phyloP scores from a whole-genome alignment of 768 basidiomycete species.

The Tulasnella sp. region DNA sequence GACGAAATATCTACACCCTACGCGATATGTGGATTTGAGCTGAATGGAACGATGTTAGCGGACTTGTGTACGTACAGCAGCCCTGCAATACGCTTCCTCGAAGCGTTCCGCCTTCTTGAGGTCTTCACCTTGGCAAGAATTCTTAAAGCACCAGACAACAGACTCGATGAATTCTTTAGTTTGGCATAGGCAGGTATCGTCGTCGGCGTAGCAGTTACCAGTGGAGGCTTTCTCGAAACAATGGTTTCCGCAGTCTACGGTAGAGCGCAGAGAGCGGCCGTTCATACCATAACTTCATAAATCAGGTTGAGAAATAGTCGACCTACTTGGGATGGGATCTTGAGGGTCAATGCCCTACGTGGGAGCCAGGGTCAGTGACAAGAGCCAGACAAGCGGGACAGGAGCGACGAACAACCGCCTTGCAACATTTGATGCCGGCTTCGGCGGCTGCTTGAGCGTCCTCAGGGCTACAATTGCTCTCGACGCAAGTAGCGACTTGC shows the following conservation, averaged over 20 bases:
- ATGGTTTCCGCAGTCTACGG: too few species aligned
- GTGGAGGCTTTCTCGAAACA: too few species aligned
- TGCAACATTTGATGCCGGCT: neutral
- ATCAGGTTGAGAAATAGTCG: too few species aligned
- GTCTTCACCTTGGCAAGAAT: neutral
- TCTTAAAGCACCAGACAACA: neutral
- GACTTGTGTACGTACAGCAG: neutral
- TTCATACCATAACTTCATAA: too few species aligned
- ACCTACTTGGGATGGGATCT: neutral
- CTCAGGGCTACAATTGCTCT: neutral
- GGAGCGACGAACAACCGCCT: neutral
- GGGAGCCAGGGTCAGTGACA: neutral
- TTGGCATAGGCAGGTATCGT: neutral
- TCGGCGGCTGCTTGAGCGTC: neutral
- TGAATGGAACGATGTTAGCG: neutral
- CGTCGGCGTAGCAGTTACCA: too few species aligned
- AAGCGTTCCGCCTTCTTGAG: neutral
- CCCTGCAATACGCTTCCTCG: neutral
- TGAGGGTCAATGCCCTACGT: neutral
- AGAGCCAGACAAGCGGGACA: neutral
- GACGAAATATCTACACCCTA: neutral
- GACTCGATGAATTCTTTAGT: neutral
- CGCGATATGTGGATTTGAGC: neutral
- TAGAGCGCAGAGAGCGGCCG: too few species aligned
- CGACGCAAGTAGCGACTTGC: neutral